Evolutionary conservation across 1,284 basidiomycete species (phyloP).

Genomic region (Tranzscheliella williamsii): DNA sequence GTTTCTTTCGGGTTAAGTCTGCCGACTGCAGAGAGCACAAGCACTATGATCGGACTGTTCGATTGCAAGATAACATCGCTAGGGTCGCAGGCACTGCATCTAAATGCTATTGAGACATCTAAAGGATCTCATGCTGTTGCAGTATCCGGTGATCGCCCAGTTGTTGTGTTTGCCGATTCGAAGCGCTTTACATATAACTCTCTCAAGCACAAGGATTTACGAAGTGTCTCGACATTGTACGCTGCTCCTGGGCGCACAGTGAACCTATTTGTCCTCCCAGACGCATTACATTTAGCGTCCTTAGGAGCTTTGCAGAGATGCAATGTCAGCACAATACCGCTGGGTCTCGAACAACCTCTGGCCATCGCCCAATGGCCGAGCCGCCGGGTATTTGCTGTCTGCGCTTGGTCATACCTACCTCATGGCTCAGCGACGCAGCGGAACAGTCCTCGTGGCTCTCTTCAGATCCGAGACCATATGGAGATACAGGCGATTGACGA

Average conservation of each 20-base stretch:
- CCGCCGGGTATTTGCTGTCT: constrained; percentile 27
- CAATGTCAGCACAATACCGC: constrained; percentile 57
- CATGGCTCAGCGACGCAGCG: constrained; percentile 14
- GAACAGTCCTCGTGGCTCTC: constrained; percentile 9
- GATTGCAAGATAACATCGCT: constrained; percentile 69
- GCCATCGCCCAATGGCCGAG: constrained; percentile 48
- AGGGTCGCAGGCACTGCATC: constrained; percentile 71
- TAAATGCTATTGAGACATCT: constrained; percentile 62
- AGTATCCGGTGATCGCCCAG: constrained; percentile 54
- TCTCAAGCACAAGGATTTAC: constrained; percentile 48
- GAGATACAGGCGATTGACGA: constrained; percentile 21
- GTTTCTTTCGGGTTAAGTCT: constrained; percentile 66
- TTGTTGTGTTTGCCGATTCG: constrained; percentile 48
- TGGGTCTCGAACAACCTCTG: constrained; percentile 60
- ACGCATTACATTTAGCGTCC: constrained; percentile 41
- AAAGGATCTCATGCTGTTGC: constrained; percentile 45
- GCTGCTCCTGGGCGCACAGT: constrained; percentile 8
- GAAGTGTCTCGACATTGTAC: constrained; percentile 31
- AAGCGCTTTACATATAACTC: constrained; percentile 53
- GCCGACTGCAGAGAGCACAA: constrained; percentile 24
- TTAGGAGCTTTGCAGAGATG: constrained; percentile 53
- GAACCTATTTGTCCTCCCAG: constrained; percentile 37
- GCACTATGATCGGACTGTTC: constrained; percentile 57
- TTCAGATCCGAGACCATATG: constrained; percentile 17
- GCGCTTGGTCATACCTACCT: constrained; percentile 37